Evolutionary conservation across 1,139 yeast species (phyloP).

Genomic region (Suhomyces bribrorum): DNA sequence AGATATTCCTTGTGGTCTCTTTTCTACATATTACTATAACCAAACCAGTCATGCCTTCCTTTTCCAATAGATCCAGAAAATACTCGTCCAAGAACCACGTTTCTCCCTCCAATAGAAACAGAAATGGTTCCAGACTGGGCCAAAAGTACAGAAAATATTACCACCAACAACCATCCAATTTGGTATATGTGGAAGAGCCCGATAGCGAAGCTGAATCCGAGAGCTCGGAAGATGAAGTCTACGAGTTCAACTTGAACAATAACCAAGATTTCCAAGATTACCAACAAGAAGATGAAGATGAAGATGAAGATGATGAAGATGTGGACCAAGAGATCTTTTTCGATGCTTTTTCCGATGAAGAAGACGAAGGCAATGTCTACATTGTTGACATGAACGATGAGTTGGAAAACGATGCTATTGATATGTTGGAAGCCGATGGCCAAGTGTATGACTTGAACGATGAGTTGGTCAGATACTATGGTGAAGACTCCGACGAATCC

Average conservation of each 20-base stretch:
- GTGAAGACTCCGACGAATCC: constrained; percentile 21
- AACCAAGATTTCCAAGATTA: constrained; percentile 10
- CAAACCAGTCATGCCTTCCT: constrained; percentile 15
- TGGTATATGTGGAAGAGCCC: constrained; percentile 46
- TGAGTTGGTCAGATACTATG: constrained; percentile 43
- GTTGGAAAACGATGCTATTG: constrained; percentile 37
- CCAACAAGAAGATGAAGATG: constrained; percentile 1
- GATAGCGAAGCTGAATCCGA: constrained; percentile 23
- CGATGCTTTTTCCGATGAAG: constrained; percentile 16
- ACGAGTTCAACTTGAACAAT: constrained; percentile 27
- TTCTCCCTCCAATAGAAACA: constrained; percentile 4
- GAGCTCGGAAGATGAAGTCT: constrained; percentile 24
- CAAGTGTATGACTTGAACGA: constrained; percentile 42
- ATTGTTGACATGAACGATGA: constrained; percentile 41
- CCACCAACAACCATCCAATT: constrained; percentile 34
- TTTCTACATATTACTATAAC: too few relatives aligned
- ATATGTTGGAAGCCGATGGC: constrained; percentile 38
- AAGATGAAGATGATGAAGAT: constrained; percentile 18
- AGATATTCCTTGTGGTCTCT: too few relatives aligned
- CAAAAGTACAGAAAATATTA: constrained; percentile 33
- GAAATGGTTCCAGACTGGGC: constrained; percentile 11
- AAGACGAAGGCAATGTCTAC: constrained; percentile 16
- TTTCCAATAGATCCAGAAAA: constrained; percentile 10
- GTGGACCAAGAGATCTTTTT: constrained; percentile 10
- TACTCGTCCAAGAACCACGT: constrained; percentile 11